These are phyloP conservation scores for Mycena maculata DNA, from an alignment of 768 basidiomycete species.

Conservation along the genomic window DNA sequence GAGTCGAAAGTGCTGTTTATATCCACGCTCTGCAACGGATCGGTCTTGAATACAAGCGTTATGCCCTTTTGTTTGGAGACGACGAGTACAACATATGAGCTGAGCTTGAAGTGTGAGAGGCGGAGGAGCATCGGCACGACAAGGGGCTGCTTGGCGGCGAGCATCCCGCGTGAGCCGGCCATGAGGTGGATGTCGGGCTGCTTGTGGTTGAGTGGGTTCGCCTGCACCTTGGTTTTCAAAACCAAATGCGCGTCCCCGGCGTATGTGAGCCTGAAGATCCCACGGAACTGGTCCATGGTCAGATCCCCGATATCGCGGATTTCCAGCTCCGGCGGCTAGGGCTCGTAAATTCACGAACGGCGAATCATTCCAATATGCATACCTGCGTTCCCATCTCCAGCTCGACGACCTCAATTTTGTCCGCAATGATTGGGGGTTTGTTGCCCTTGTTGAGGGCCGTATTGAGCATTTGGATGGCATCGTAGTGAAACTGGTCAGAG, in stretches of 20 bases:
- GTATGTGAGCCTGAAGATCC: slow-evolving; percentile 96
- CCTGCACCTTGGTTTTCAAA: slow-evolving; percentile 94
- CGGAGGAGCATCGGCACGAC: slow-evolving; percentile 98
- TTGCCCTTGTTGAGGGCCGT: slow-evolving; percentile 97
- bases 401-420: slow-evolving; percentile 97
- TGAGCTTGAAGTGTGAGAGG: slow-evolving; percentile 93
- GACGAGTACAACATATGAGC: slow-evolving; percentile 96
- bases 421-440: slow-evolving; percentile 97
- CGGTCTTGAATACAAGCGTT: slow-evolving; percentile 99
- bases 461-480: slow-evolving; percentile 97
- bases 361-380: slow-evolving; percentile 34
- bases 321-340: slow-evolving; percentile 94
- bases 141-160: slow-evolving; percentile 94
- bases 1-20: slow-evolving; percentile 98
- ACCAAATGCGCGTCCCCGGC: slow-evolving; percentile 93
- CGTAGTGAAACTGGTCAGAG: slow-evolving; percentile 94
- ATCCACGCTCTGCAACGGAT: slow-evolving; percentile 97
- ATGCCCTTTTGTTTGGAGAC: slow-evolving; percentile 98
- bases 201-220: slow-evolving; percentile 94
- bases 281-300: slow-evolving; percentile 94
- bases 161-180: slow-evolving; percentile 85
- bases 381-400: slow-evolving; percentile 99
- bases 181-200: slow-evolving; percentile 91
- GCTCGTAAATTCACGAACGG: neutral
- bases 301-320: slow-evolving; percentile 98